Evolutionary conservation across 2,329 filamentous ascomycete genomes (phyloP).

Genomic region (Setomelanomma holmii): DNA sequence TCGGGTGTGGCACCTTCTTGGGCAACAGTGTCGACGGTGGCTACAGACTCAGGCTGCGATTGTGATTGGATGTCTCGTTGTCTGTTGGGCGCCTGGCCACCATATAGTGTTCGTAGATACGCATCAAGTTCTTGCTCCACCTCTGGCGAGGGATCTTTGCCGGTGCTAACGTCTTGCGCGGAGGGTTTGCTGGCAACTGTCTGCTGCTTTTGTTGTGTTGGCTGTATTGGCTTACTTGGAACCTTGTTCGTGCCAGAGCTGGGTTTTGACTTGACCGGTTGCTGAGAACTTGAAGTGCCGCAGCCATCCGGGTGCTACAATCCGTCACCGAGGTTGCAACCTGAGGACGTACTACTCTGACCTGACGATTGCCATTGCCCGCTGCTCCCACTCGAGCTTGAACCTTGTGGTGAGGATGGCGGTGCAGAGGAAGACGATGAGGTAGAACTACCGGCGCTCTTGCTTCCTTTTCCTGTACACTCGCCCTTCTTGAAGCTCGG

Average conservation of each 20-base stretch:
- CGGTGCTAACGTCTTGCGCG: conserved; percentile 2
- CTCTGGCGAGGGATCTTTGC: conserved; percentile 8
- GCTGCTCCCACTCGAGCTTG: conserved; percentile 4
- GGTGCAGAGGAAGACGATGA: conserved; percentile 12
- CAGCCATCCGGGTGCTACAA: conserved; percentile 21
- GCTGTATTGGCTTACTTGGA: neutral
- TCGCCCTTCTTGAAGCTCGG: conserved; percentile 15
- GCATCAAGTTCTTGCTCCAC: conserved; percentile 24
- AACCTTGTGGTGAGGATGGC: neutral
- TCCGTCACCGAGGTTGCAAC: conserved; percentile 12
- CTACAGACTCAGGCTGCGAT: too few relatives aligned
- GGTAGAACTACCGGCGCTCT: conserved; percentile 16
- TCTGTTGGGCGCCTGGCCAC: neutral
- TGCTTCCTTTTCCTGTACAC: conserved; percentile 29
- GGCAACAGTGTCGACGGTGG: too few relatives aligned
- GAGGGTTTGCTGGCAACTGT: neutral
- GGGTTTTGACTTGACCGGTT: neutral
- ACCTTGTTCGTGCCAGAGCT: neutral
- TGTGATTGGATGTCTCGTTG: neutral
- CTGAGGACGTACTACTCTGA: neutral
- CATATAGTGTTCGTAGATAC: conserved; percentile 20
- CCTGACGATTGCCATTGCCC: conserved; percentile 15
- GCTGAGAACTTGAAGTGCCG: neutral
- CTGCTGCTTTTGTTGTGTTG: conserved; percentile 1
- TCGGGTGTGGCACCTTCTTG: too few relatives aligned